Conservation (phyloP, 345 rosid species). For the Eucalyptus pumila region DNA sequence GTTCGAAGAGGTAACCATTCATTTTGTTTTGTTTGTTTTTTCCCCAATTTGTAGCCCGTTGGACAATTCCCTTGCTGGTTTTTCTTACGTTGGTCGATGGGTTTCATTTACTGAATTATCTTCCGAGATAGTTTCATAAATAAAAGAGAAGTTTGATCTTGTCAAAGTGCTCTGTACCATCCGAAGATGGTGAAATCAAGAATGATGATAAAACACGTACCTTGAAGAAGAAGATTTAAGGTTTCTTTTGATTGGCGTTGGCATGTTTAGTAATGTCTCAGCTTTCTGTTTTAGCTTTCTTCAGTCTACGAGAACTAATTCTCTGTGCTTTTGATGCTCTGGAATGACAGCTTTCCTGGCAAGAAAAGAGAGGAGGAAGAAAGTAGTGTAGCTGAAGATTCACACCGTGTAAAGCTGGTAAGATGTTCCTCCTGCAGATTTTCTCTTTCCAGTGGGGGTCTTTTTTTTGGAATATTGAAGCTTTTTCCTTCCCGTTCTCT, state of each 20-base stretch:
- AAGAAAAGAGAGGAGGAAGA: conserved; percentile 42
- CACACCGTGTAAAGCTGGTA: conserved; percentile 64
- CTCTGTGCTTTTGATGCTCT: conserved; percentile 8
- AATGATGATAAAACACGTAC: conserved; percentile 30
- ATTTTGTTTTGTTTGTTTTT: not conserved
- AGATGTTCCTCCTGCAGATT: not conserved
- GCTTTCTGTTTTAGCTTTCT: not conserved
- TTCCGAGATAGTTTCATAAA: not conserved
- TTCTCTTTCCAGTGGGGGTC: not conserved
- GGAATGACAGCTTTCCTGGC: conserved; percentile 55
- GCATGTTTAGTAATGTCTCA: not conserved
- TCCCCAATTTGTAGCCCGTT: conserved; percentile 20
- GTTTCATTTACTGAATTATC: not conserved
- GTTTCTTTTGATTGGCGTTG: conserved; percentile 5
- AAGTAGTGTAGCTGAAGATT: conserved; percentile 21
- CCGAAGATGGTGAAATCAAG: conserved; percentile 58
- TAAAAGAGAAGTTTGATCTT: conserved; percentile 23
- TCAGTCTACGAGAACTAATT: conserved; percentile 5
- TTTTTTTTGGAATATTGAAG: not conserved
- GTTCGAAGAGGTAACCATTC: conserved; percentile 65
- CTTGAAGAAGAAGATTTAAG: not conserved
- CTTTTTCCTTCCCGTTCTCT: not conserved
- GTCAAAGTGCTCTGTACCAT: conserved; percentile 67
- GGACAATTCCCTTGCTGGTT: not conserved
- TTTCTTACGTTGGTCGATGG: not conserved